Conservation (phyloP, 1,284 basidiomycete genomes). For the Crepidotus sp. region DNA sequence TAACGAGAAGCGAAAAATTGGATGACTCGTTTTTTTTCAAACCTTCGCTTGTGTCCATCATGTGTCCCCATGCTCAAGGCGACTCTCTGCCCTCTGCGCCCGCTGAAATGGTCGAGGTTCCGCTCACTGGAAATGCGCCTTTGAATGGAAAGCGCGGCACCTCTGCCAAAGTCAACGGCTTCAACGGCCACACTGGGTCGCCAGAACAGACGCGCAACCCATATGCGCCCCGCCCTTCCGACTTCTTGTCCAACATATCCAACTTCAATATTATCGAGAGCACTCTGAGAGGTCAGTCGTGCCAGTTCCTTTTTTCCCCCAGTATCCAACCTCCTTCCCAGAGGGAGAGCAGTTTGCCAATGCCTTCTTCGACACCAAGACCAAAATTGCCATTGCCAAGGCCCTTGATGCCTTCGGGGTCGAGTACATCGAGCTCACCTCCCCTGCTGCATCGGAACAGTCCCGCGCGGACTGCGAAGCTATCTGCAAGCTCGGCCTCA, state of each 20-base stretch:
- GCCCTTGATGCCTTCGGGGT: constrained; percentile 97
- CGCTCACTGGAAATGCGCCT: constrained; percentile 36
- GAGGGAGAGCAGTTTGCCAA: constrained; percentile 99
- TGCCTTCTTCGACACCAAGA: constrained; percentile 99
- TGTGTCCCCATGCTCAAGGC: constrained; percentile 61
- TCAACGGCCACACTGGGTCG: constrained; percentile 13
- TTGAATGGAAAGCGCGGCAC: constrained; percentile 36
- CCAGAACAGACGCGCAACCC: constrained; percentile 41
- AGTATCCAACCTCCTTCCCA: constrained; percentile 26
- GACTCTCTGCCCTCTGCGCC: constrained; percentile 38
- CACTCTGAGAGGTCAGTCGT: constrained; percentile 74
- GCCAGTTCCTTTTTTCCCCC: constrained; percentile 13
- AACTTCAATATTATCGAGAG: constrained; percentile 98
- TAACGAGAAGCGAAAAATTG: too few relatives aligned
- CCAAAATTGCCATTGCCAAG: constrained; percentile 99
- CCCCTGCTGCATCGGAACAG: constrained; percentile 96
- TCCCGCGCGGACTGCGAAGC: constrained; percentile 93
- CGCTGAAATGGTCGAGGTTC: constrained; percentile 61
- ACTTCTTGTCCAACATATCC: constrained; percentile 85
- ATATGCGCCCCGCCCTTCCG: constrained; percentile 81
- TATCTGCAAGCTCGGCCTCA: constrained; percentile 98
- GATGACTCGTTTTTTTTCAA: background rate
- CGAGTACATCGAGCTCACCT: constrained; percentile 99
- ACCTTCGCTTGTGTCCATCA: constrained; percentile 26
- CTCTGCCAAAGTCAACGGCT: constrained; percentile 33